phyloP scores from a whole-genome alignment of 2,329 filamentous ascomycete genomes.

The Colletotrichum sp. region DNA sequence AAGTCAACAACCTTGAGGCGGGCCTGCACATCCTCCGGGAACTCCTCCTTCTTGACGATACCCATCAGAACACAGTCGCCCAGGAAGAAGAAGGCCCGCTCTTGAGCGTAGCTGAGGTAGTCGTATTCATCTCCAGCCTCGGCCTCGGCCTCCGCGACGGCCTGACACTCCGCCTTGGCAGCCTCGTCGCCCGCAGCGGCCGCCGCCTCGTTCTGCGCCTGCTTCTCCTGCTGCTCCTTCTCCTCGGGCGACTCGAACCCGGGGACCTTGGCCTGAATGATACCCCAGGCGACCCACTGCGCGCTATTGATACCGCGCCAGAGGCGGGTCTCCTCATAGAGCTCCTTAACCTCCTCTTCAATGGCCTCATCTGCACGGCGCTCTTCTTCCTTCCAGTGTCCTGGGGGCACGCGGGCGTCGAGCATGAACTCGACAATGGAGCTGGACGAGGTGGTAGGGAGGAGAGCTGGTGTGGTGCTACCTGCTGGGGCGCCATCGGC shows the following conservation, averaged over 20 bases:
- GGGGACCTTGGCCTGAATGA: conserved; percentile 89
- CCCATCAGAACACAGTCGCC: conserved; percentile 84
- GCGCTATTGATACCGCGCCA: conserved; percentile 91
- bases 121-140: conserved; percentile 82
- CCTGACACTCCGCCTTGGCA: conserved; percentile 18
- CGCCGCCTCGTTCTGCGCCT: conserved; percentile 31
- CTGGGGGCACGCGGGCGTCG: conserved; percentile 68
- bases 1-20: conserved; percentile 75
- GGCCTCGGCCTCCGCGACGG: conserved; percentile 29
- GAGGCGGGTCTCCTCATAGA: conserved; percentile 79
- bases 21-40: conserved; percentile 70
- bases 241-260: conserved; percentile 63
- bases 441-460: conserved; percentile 45
- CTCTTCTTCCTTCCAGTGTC: conserved; percentile 66
- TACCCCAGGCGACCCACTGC: conserved; percentile 94
- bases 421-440: conserved; percentile 79
- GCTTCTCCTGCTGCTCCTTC: conserved; percentile 17
- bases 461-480: conserved; percentile 39
- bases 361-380: conserved; percentile 64
- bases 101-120: conserved; percentile 89
- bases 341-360: conserved; percentile 70
- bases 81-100: conserved; percentile 93
- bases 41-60: conserved; percentile 74
- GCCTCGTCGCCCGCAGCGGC: conserved; percentile 29
- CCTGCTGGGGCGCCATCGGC: conserved; percentile 30